A percentile compares a stretch with the other conserved stretches of the same genome.
Conservation (phyloP, 2,329 filamentous ascomycete species). For the Sporothrix protearum region DNA sequence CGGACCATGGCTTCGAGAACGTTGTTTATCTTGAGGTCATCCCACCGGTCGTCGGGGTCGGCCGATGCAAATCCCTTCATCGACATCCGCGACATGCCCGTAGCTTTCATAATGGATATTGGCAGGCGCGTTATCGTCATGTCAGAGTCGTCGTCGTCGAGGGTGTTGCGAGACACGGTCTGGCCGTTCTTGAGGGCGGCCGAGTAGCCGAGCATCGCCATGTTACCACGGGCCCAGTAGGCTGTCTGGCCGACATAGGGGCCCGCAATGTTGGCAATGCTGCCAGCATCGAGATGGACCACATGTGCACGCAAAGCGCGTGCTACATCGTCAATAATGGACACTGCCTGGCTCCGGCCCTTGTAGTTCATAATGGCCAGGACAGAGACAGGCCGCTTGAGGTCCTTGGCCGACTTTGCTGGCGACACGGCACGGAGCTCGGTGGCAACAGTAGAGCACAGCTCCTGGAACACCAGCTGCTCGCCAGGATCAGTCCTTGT, state of each 20-base stretch:
- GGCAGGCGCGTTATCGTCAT: slow-evolving; percentile 30
- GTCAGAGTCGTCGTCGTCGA: slow-evolving; percentile 36
- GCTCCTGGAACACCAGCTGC: slow-evolving; percentile 34
- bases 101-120: slow-evolving; percentile 24
- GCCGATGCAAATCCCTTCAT: slow-evolving; percentile 31
- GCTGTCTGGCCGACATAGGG: slow-evolving; percentile 63
- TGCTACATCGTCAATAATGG: slow-evolving; percentile 35
- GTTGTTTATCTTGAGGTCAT: slow-evolving; percentile 58
- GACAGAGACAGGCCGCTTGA: slow-evolving; percentile 37
- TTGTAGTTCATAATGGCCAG: slow-evolving; percentile 38
- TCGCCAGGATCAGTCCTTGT: slow-evolving; percentile 26
- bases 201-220: slow-evolving; percentile 56
- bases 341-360: slow-evolving; percentile 32
- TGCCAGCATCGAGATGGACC: slow-evolving; percentile 64
- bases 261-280: slow-evolving; percentile 66
- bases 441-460: slow-evolving; percentile 35
- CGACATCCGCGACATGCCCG: slow-evolving; percentile 17
- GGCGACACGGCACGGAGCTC: slow-evolving; percentile 34
- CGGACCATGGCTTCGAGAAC: slow-evolving; percentile 56
- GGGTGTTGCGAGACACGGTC: slow-evolving; percentile 40
- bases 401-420: slow-evolving; percentile 27
- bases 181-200: slow-evolving; percentile 54
- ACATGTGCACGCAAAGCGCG: slow-evolving; percentile 58
- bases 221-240: slow-evolving; percentile 46
- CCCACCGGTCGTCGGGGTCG: slow-evolving; percentile 52